Evolutionary conservation across 345 rosid species (phyloP), one percentile per base, ranked within the genome.

Genomic region (Eucalyptus melliodora): DNA sequence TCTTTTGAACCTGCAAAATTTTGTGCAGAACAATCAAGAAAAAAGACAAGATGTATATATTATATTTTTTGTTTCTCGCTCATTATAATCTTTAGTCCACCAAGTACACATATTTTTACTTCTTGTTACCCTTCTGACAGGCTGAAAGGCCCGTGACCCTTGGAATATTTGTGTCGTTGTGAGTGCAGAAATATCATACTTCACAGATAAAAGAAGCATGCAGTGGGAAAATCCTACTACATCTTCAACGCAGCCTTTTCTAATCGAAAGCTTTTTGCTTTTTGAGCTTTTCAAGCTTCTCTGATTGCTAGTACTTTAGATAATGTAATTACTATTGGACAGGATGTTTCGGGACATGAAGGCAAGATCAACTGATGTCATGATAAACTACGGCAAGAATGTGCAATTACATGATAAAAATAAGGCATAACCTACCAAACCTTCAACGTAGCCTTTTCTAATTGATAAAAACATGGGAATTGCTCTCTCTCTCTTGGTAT

Each of bases 1-100:
- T 97, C 97, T 97, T 97, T 88, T 94, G 96, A 92, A 97, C 91
- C 98, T 97, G 94, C 92, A 89, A 23, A 88, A 24, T 24, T 49
- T 8, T 34, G 56, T 80, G 24, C 45, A 49, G 50, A 45, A n/a
- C 51, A 15, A 86, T 60, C 42, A 49, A 62, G 65, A 47, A 62
- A 62, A 60, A 37, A 13, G 15, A 60, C 80, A 47, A 13, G 24
- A 31, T 47, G 13, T 9, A 19, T 53, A 34, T 53, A 11, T 50
- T 42, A 10, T 45, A 16, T 15, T 55, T 55, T 60, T 11, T 7
- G 69, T 51, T 87, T 13, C 69, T 12, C 10, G 31, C 60, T 55
- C 17, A 26, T 21, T 31, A 34, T 55, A 60, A 55, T 34, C 34
- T 34, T 4, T 86, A 72, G 82, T 72, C 82, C 2, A 72, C 82